These are phyloP conservation scores for Daldinia concentrica DNA, from an alignment of 495 filamentous ascomycete species.

Conservation along the genomic window DNA sequence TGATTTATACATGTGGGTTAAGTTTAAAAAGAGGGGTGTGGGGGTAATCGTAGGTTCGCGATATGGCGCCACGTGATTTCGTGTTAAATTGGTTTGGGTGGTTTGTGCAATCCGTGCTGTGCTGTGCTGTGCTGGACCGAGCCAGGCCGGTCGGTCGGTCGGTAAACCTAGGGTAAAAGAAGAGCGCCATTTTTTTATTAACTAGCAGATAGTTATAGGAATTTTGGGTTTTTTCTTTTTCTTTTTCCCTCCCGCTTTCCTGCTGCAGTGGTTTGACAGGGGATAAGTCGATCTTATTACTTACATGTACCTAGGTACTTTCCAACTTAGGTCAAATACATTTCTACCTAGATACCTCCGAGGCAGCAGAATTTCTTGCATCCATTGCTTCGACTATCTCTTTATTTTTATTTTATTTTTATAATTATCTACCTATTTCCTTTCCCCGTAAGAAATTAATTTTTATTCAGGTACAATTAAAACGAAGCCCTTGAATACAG, in stretches of 20 bases:
- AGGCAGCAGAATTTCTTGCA: slow-evolving; percentile 9
- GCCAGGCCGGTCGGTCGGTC: slow-evolving; percentile 6
- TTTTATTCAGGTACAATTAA: background rate
- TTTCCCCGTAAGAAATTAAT: background rate
- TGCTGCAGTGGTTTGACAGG: slow-evolving; percentile 24
- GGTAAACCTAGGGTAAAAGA: slow-evolving; percentile 10
- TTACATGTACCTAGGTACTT: background rate
- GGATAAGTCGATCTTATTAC: slow-evolving; percentile 30
- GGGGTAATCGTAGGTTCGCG: slow-evolving; percentile 6
- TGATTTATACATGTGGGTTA: background rate
- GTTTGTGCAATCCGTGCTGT: background rate
- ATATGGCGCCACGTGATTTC: slow-evolving; percentile 35
- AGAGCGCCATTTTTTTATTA: slow-evolving; percentile 40
- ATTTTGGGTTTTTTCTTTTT: slow-evolving; percentile 9
- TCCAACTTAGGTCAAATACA: background rate
- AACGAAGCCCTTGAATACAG: background rate
- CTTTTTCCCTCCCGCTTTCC: slow-evolving; percentile 1
- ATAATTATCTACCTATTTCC: background rate
- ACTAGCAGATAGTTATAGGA: too few relatives aligned
- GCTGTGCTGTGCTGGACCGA: background rate
- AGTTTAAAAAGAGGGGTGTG: background rate
- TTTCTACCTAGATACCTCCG: background rate
- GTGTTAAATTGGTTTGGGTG: slow-evolving; percentile 33
- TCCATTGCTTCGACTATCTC: background rate
- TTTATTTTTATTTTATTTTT: too few relatives aligned